Base-by-base conservation (phyloP, 371 early-diverging fungal species). In the Lichtheimia corymbifera region DNA sequence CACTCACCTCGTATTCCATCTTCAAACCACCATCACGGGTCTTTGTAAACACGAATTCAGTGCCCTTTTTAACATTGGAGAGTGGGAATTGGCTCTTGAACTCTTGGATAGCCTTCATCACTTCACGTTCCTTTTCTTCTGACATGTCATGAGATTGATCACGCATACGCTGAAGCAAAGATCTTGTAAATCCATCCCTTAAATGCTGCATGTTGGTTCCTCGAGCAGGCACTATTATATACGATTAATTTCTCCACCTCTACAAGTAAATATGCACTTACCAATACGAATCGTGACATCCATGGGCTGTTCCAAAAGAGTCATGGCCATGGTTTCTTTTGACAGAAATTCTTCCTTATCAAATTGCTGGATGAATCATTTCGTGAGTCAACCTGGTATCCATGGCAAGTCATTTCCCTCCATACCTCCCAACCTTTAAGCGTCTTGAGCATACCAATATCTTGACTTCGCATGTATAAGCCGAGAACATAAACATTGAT, bases 121-220 rank as follows among this genome's bases (percentile, higher is more conserved):
- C 76, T 18, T 76, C 73, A 67, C 62, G 66, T 51, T 76, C 79
- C 42, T 77, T 66, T 1, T 79, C 80, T 60, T 82, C 83, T 0
- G 69, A 62, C 53, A 78, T 41, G 22, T 67, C 66, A 15, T 66
- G 61, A 3, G 65, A 55, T 50, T 80, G 74, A 7, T 70, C 70
- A 9, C 67, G 75, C 81, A 77, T 79, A 44, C 76, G 81, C 42
- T 64, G 78, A 51, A 80, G 66, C 55, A 90, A 69, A n/a, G 79
- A 64, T 5, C 87, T 73, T 9, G 86, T 74, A 64, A 91, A 88
- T 0, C 91, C 90, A 64, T 91, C 89, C 5, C 91, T 84, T 43
- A 91, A 64, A 71, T 91, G 91, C 24, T 87, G 85, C 1, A 85
- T 87, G 55, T 84, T 84, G 4, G 91, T 88, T 45, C 74, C 66